Evolutionary conservation across 225 moss, liverwort and hornwort species (phyloP), one percentile per base, ranked within the genome.

Genomic region (Straminergon stramineum): DNA sequence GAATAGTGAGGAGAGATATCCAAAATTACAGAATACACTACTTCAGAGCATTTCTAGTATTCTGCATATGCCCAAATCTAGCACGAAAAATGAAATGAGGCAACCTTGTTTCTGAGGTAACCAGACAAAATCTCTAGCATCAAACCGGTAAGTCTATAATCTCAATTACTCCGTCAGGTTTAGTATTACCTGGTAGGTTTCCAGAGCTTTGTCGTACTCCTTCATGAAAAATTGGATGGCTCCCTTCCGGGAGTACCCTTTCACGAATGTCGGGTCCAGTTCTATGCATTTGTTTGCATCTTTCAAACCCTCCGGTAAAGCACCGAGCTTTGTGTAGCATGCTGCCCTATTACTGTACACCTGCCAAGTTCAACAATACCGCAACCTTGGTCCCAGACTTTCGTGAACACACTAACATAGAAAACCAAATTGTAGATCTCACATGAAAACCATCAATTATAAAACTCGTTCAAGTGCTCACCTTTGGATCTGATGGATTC

Each of bases 141-240:
- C 32, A 53, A 84, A 60, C 15, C 15, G 17, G 17, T 3, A 58
- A 66, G 27, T 65, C 75, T 26, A 71, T 13, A 52, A 81, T 78
- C 21, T 35, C 31, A 37, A 75, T 48, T 27, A 88, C 62, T 51
- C 73, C 17, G 24, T 41, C 58, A 77, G 53, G 35, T 87, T 26
- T 7, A 65, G 51, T 14, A 64, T 53, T 80, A 97, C 97, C 97
- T 97, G 97, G 86, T 99, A 99, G 52, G 97, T 93, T 84, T 97
- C 97, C 88, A 97, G 88, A 87, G 97, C 99, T 84, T 96, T 97
- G 78, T 99, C 99, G 66, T 99, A 99, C 90, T 99, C 99, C 92
- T 99, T 99, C 99, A 99, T 99, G 83, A 99, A 99, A 87, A 97
- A 99, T 88, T 97, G 99, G 81, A 97, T 95, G 60, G 99, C 97